Percentiles rank a stretch among this genome's conserved stretches.
These are phyloP conservation scores for Potentilla sterilis DNA, from an alignment of 306 rosid species.

Conservation along the genomic window DNA sequence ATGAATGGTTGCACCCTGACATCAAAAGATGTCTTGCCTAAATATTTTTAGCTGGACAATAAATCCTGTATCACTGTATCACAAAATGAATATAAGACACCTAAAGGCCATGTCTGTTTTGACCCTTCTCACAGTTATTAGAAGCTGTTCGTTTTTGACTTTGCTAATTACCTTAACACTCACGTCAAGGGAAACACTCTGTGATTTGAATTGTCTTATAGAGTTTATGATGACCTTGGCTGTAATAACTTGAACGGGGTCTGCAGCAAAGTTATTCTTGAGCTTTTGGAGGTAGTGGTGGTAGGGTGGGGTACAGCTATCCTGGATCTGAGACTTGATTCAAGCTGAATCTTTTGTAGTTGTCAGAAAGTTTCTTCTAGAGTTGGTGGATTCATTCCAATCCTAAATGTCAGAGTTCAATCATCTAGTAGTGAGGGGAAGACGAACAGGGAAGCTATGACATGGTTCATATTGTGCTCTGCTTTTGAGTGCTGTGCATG, in stretches of 20 bases:
- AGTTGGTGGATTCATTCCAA: background rate
- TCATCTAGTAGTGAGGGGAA: background rate
- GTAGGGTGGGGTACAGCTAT: background rate
- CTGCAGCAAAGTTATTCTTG: background rate
- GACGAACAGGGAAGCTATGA: background rate
- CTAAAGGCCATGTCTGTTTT: background rate
- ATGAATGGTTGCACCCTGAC: background rate
- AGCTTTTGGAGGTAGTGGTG: background rate
- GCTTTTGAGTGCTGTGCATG: background rate
- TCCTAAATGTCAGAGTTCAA: background rate
- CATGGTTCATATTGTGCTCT: background rate
- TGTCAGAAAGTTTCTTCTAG: background rate
- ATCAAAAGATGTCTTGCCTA: background rate
- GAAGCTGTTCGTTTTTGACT: background rate
- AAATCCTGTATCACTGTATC: background rate
- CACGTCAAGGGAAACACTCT: background rate
- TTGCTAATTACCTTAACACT: background rate
- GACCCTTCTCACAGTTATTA: no score
- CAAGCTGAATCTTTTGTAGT: background rate
- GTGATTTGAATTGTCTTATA: background rate
- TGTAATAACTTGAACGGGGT: background rate
- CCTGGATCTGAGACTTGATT: background rate
- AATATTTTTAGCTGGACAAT: no score
- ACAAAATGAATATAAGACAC: background rate
- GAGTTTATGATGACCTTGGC: background rate